Evolutionary conservation across 768 basidiomycete genomes (phyloP), one percentile per base, ranked within the genome.

Genomic region (Boletus rufocinnamomeus): DNA sequence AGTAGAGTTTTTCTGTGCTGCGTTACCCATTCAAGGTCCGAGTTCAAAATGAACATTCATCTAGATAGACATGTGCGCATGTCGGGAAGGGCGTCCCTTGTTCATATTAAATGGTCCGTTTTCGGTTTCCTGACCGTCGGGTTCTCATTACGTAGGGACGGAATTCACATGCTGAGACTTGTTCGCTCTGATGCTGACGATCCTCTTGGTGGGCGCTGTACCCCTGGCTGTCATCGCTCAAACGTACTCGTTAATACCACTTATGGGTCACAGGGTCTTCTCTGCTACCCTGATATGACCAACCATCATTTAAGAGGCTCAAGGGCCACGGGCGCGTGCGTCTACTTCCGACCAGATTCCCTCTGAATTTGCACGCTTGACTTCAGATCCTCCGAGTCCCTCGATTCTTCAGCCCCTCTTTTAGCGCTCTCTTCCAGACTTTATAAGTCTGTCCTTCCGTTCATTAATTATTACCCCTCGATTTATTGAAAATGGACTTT

Each of bases 401-500:
- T 38, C 32, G 7, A 21, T 45, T 38, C 28, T 44, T 37, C 49
- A 41, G 46, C 16, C 46, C 50, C 45, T 54, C 59, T n/a, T 56
- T 48, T 21, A 37, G 28, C 25, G 34, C 52, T 19, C 47, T 35
- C 53, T 23, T 34, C 14, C 17, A 57, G 58, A 47, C 60, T 32
- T 50, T 48, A 55, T 32, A n/a, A 37, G 46, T 51, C 58, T 54
- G 34, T 38, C 34, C 47, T 49, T 53, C 46, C 52, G 30, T 51
- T 64, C 53, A 23, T 60, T 44, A 47, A 55, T 57, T 25, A 30
- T 21, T n/a, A 6, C 28, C 32, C 57, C 58, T 56, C 37, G 21
- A 45, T 49, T 43, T 49, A 52, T 63, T 64, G 57, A 60, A 60
- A 38, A 73, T 73, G 73, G 72, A 73, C 48, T 71, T 73, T 56